Base-by-base conservation (phyloP, 768 basidiomycete species). In the Lentinus tigrinus region DNA sequence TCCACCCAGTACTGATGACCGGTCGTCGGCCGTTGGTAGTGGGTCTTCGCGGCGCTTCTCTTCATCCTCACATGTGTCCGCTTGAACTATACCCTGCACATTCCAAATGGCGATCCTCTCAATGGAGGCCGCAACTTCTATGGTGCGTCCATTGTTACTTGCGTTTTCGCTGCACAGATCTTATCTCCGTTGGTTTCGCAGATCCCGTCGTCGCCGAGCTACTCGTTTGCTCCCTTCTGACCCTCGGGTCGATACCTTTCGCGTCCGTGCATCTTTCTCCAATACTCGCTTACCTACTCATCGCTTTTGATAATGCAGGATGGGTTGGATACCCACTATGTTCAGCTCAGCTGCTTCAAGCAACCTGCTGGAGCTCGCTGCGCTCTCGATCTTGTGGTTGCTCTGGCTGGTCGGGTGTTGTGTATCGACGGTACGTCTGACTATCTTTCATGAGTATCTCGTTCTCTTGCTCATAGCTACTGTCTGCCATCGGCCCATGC, bases 281-380 rank as follows among this genome's bases (percentile, higher is more conserved):
- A 23, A 16, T n/a, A n/a, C n/a, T n/a, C n/a, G 36, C 36, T 43
- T 21, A n/a, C n/a, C 4, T 19, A 8, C n/a, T 2, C 9, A 10
- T 43, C 42, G 2, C 17, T 43, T 21, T 37, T 38, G 16, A 31
- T 3, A 31, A 31, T 31, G 13, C 17, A 63, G 62, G 14, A 51
- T 63, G 58, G 53, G 75, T 78, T 52, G 88, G 89, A 64, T 77
- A 78, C 60, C 78, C 80, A 37, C 76, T 75, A 55, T 70, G 23
- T 42, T 44, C 24, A 51, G 31, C 8, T 56, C 53, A 27, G 43
- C 44, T 13, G 42, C 57, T 11, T 56, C 50, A 13, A 50, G 51
- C 36, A 61, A 64, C 46, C 52, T 60, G 16, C 54, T 66, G 36
- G 71, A 72, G 47, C 52, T 66, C 36, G 51, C 56, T 10, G 62